Conservation (phyloP, 768 basidiomycete species). For the Auricularia auricula-judae region DNA sequence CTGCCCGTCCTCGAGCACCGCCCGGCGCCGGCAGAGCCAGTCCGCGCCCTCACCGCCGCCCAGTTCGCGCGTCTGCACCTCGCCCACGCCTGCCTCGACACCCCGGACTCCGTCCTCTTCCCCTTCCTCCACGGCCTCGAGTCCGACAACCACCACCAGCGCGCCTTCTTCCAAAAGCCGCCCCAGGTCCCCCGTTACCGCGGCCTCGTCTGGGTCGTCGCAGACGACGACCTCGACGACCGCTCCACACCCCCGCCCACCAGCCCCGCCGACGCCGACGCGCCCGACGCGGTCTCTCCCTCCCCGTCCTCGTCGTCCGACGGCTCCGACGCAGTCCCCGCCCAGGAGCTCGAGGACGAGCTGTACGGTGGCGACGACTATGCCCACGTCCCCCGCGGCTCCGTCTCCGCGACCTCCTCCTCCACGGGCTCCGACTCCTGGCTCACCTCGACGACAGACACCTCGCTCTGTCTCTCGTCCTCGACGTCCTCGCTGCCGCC, state of each 20-base stretch:
- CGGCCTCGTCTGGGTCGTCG: constrained; percentile 78
- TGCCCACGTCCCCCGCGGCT: constrained; percentile 7
- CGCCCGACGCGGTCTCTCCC: neutral
- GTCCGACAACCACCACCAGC: constrained; percentile 68
- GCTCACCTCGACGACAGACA: constrained; percentile 5
- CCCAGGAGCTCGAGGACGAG: constrained; percentile 16
- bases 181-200: constrained; percentile 30
- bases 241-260: neutral
- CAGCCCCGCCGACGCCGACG: constrained; percentile 22
- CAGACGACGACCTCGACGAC: constrained; percentile 48
- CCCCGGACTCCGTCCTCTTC: constrained; percentile 73
- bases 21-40: constrained; percentile 27
- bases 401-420: constrained; percentile 10
- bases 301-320: constrained; percentile 18
- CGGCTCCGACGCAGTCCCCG: constrained; percentile 16
- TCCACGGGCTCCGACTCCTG: constrained; percentile 10
- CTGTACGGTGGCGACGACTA: constrained; percentile 22
- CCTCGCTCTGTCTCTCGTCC: constrained; percentile 1
- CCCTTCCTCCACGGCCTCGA: constrained; percentile 86
- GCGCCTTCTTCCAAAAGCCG: constrained; percentile 55
- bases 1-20: constrained; percentile 23
- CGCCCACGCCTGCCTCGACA: constrained; percentile 53
- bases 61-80: constrained; percentile 54
- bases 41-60: constrained; percentile 29
- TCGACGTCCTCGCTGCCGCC: neutral